A percentile compares a stretch with the other conserved stretches of the same genome.
Evolutionary conservation across 2,329 filamentous ascomycete genomes (phyloP).

Genomic region (Botrytis tulipae): DNA sequence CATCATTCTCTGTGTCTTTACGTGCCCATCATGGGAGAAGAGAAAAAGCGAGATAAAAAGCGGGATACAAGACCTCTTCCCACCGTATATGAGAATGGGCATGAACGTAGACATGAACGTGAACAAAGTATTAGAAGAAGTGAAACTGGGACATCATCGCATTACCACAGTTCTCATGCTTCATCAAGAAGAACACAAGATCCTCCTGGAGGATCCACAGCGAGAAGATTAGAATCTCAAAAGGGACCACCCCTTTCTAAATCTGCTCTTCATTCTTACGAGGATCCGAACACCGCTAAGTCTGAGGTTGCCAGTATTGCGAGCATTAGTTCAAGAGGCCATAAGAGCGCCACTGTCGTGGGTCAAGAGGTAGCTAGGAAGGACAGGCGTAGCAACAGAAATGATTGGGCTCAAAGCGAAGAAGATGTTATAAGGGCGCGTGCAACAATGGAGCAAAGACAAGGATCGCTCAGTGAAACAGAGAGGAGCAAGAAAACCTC

Average conservation of each 20-base stretch:
- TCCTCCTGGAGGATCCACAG: neutral
- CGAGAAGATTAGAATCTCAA: neutral
- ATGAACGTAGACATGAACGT: neutral
- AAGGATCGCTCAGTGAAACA: too few relatives aligned
- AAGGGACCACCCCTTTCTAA: neutral
- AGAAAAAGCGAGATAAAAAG: neutral
- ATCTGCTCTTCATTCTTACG: neutral
- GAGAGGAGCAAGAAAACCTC: too few relatives aligned
- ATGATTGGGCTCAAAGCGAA: neutral
- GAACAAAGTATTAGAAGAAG: neutral
- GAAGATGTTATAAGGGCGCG: neutral
- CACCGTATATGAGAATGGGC: neutral
- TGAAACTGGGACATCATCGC: neutral
- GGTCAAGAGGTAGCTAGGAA: neutral
- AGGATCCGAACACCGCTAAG: neutral
- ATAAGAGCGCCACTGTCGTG: neutral
- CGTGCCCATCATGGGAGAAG: neutral
- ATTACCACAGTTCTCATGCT: neutral
- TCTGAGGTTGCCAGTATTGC: neutral
- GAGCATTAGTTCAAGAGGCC: neutral
- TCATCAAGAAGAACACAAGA: neutral
- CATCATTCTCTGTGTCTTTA: neutral
- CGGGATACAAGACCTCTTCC: neutral
- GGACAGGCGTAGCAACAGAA: too few relatives aligned
- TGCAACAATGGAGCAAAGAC: fast-evolving